These are phyloP conservation scores for Kodamaea alishanica DNA, from an alignment of 1,139 yeast genomes.

Conservation along the genomic window DNA sequence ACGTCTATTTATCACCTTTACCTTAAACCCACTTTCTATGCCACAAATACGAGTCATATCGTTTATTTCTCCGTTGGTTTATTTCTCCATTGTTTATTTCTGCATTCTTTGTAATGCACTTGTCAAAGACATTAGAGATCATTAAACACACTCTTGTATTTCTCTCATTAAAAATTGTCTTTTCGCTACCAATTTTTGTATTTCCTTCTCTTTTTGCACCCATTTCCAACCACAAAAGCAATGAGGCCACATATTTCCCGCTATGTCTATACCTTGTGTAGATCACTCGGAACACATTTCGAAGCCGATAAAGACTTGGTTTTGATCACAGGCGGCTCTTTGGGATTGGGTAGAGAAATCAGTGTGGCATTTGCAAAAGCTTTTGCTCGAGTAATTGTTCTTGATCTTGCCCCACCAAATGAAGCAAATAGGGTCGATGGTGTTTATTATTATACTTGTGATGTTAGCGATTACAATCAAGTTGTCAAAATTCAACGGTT, in stretches of 20 bases:
- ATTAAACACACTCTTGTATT: neutral
- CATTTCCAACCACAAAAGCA: neutral
- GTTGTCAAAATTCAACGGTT: constrained; percentile 33
- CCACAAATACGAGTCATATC: too few relatives aligned
- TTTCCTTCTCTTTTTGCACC: neutral
- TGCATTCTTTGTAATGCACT: too few relatives aligned
- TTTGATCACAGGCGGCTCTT: constrained; percentile 77
- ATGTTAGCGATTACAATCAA: constrained; percentile 52
- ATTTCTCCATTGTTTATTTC: too few relatives aligned
- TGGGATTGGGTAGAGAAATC: constrained; percentile 73
- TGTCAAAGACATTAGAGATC: too few relatives aligned
- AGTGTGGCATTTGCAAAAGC: constrained; percentile 40
- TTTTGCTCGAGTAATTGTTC: constrained; percentile 53
- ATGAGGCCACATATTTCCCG: constrained; percentile 5
- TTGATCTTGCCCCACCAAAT: constrained; percentile 54
- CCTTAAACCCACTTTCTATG: too few relatives aligned
- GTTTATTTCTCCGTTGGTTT: too few relatives aligned
- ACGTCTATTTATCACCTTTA: too few relatives aligned
- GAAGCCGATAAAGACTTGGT: constrained; percentile 55
- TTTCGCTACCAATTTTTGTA: neutral
- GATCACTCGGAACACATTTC: constrained; percentile 47
- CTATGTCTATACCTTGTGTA: constrained; percentile 7
- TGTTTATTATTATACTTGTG: constrained; percentile 61
- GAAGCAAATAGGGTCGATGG: constrained; percentile 28
- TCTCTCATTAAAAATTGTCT: neutral